These are phyloP conservation scores for Mycotypha africana DNA, from an alignment of 371 early-diverging fungal species.

Conservation along the genomic window DNA sequence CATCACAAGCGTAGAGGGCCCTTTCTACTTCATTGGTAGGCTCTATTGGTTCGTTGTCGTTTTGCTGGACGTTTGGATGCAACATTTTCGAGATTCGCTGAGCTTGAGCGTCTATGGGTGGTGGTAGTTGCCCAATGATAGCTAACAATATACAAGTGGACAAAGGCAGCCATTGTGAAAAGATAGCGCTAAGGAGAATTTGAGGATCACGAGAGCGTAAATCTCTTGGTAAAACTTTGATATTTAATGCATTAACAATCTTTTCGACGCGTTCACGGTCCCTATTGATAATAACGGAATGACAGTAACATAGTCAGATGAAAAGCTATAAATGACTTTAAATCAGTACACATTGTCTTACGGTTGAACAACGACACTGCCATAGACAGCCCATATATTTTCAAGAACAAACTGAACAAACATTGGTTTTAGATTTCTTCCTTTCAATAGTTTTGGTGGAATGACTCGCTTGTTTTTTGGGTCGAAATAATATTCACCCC, in stretches of 20 bases:
- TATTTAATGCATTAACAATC: conserved; percentile 77
- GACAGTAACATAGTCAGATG: no score
- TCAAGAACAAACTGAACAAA: conserved; percentile 95
- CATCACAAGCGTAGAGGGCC: conserved; percentile 58
- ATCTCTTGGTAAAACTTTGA: conserved; percentile 89
- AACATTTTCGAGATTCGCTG: conserved; percentile 76
- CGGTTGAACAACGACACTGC: conserved; percentile 69
- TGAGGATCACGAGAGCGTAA: conserved; percentile 81
- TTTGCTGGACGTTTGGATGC: conserved; percentile 48
- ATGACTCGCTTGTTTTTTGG: conserved; percentile 90
- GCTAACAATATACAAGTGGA: conserved; percentile 72
- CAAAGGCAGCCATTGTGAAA: conserved; percentile 81
- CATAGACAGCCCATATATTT: conserved; percentile 95
- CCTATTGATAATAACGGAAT: no score
- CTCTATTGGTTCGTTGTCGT: conserved; percentile 29
- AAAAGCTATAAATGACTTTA: no score
- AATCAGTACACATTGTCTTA: conserved; percentile 44
- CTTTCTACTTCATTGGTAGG: conserved; percentile 54
- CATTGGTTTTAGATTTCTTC: conserved; percentile 81
- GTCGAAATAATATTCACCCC: conserved; percentile 97
- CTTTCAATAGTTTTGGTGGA: conserved; percentile 78
- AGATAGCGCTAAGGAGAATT: conserved; percentile 68
- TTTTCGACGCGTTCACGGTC: conserved; percentile 88
- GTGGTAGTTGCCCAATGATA: conserved; percentile 86
- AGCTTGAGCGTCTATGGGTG: conserved; percentile 80